Evolutionary conservation across 2,329 filamentous ascomycete species (phyloP).

Genomic region (Diaporthe sp.): DNA sequence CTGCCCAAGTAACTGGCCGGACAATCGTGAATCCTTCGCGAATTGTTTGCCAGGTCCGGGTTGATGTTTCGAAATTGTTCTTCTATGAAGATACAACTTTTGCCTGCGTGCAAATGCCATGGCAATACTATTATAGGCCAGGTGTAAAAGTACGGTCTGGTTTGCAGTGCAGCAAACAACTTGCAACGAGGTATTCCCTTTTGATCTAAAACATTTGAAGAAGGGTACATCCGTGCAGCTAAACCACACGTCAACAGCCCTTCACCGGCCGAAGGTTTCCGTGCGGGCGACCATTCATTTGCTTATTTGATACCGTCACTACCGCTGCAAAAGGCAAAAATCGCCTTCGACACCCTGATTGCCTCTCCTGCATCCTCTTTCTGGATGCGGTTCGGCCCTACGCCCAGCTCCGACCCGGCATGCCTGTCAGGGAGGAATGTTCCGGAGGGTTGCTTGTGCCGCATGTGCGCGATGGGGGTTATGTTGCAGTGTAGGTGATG

Average conservation of each 20-base stretch:
- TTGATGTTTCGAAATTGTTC: neutral
- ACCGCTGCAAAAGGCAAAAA: neutral
- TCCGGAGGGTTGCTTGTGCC: neutral
- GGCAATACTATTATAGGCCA: neutral
- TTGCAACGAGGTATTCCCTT: neutral
- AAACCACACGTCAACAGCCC: neutral
- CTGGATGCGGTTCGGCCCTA: slow-evolving; percentile 6
- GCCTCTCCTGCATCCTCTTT: neutral
- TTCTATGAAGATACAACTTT: neutral
- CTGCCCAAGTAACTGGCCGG: neutral
- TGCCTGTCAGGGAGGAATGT: neutral
- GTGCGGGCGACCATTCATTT: neutral
- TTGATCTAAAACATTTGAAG: too few species aligned
- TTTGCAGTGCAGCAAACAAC: neutral
- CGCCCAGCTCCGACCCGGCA: neutral
- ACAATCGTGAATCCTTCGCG: neutral
- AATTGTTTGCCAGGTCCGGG: neutral
- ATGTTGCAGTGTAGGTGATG: neutral
- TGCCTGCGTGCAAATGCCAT: neutral
- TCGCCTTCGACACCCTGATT: neutral
- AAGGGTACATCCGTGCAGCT: neutral
- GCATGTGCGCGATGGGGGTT: neutral
- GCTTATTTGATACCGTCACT: neutral
- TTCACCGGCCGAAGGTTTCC: neutral
- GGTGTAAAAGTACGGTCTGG: neutral